phyloP scores from a whole-genome alignment of 495 filamentous ascomycete species.

The Polyplosphaeria fusca region DNA sequence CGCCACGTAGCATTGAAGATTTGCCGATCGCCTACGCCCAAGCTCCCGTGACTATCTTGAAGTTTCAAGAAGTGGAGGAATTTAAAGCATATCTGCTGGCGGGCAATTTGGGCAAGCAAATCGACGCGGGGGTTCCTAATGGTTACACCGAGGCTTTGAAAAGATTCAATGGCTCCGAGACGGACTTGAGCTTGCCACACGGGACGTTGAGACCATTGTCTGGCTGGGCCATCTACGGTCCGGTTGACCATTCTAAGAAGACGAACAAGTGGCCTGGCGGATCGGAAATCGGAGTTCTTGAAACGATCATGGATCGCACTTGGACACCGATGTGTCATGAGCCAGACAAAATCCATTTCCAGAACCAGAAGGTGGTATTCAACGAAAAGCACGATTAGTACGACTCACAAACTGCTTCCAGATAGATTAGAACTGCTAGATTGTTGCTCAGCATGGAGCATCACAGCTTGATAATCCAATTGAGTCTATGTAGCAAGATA shows the following conservation, averaged over 20 bases:
- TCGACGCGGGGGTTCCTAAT: constrained; percentile 4
- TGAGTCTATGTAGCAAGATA: constrained; percentile 63
- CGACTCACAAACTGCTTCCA: no score
- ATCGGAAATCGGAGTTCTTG: no score
- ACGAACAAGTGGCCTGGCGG: no score
- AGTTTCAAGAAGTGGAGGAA: neutral
- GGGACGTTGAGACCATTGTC: constrained; percentile 2
- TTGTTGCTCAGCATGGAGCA: no score
- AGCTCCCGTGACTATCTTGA: constrained; percentile 6
- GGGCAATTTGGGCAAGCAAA: constrained; percentile 14
- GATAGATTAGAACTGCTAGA: no score
- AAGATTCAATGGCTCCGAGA: constrained; percentile 6
- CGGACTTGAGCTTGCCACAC: neutral
- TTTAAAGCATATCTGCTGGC: constrained; percentile 13
- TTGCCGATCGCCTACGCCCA: constrained; percentile 10
- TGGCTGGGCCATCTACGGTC: constrained; percentile 17
- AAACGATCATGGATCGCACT: no score
- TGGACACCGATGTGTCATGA: no score
- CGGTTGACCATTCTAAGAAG: neutral
- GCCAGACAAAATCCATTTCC: no score
- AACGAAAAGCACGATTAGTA: no score
- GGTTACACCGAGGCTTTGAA: constrained; percentile 7
- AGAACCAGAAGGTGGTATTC: no score
- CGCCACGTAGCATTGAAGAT: neutral
- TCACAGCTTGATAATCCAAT: constrained; percentile 75